Evolutionary conservation across 164 flowering plant genomes (phyloP), one percentile per base, ranked within the genome.

Genomic region (Liquidambar formosana): DNA sequence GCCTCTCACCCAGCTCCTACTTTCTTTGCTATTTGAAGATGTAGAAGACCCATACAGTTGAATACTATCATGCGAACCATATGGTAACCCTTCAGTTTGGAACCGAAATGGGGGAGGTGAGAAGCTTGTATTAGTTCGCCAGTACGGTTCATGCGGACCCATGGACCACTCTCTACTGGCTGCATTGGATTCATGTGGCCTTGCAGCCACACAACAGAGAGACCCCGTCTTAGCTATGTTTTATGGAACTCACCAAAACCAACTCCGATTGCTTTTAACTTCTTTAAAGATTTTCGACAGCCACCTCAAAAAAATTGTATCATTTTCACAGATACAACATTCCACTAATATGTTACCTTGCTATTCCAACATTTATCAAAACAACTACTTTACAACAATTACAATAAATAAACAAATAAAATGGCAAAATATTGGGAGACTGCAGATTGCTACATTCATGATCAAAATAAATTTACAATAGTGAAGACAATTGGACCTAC

Each of bases 171-270:
- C 94, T 67, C 85, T 51, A 71, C 88, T 86, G 71, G 86, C 71
- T 23, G 84, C 62, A 76, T 83, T 85, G 4, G 98, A 86, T 61
- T 86, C 97, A 88, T 94, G 96, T 85, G 98, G 97, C 97, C 93
- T 94, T 73, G 98, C 92, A 73, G 98, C 97, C 93, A 90, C 98
- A 82, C 97, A 91, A 86, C 98, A 94, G 65, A 94, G 93, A 22
- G 98, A 89, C 85, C 98, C 98, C 98, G 84, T 94, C 77, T 91
- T 91, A 85, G 89, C 93, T 82, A 88, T 87, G 62, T 78, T 83
- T 76, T 70, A 62, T 67, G 63, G 25, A 71, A 74, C 87, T 51
- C 70, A 14, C 60, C 9, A 56, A 57, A 23, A 45, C 25, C 26
- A 33, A 27, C 38, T 53, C 61, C n/a, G n/a, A 21, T 16, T 6